Base-by-base conservation (phyloP, 192 early-diverging fungal genomes). In the Spizellomyces punctatus region DNA sequence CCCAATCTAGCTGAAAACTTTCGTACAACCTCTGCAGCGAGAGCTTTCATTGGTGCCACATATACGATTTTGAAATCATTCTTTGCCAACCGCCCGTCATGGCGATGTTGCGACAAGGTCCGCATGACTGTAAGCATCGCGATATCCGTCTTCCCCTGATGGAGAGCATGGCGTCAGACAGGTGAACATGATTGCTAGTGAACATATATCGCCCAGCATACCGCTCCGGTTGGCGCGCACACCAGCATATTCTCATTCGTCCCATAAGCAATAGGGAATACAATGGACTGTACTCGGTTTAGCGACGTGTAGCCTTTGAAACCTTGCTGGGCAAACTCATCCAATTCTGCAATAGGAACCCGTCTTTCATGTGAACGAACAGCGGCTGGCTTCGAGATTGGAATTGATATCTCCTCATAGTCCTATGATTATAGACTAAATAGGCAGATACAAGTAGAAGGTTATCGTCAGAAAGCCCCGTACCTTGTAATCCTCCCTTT, bases 191-290 rank as follows among this genome's bases (percentile, higher is more conserved):
- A 2, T 55, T 55, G 19, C 16, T n/a, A 55, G 14, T 16, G 52
- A 46, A 83, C 86, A 80, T 85, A 90, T 36, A 36, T 36, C 27
- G 27, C 27, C 27, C 27, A 36, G 27, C 27, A 36, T 36, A 36
- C 27, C 5, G 95, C 94, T 69, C 98, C 98, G 0, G 98, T 99
- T 0, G 98, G 98, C 0, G 98, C 98, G 73, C 94, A 98, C 43
- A 99, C 92, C 46, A 99, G 87, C 79, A 99, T 95, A 67, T 99
- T 99, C 79, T 97, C 96, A 78, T 95, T 97, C n/a, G 93, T 91
- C 41, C 91, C 87, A 76, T 92, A 99, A 0, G 95, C 95, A 6
- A 93, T 88, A 22, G 95, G 96, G 69, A 92, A 96, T 6, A 99
- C 93, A 65, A 96, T 92, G 19, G 93, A 94, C 81, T 99, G 98